Evolutionary conservation across 257 asterid genomes (phyloP), one percentile per base, ranked within the genome.

Genomic region (Solanum dulcamara): DNA sequence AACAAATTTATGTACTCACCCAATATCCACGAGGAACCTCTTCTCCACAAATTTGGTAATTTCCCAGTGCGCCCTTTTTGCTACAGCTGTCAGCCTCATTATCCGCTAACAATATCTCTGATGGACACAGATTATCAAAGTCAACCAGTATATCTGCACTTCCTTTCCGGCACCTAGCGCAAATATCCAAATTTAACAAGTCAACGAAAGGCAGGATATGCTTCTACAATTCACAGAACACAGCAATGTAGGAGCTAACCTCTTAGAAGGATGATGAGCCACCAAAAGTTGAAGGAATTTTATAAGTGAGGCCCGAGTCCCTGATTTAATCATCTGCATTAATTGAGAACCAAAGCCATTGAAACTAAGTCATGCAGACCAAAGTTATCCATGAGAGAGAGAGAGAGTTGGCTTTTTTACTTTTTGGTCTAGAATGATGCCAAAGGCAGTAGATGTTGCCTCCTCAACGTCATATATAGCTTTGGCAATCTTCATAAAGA

Each of bases 21-120:
- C 99, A 97, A 88, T 94, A 94, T 87, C 99, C 98, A 83, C 96
- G 97, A 74, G 99, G 99, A 85, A 95, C 91, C 86, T 93, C 98
- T 87, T 93, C 88, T 72, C 99, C 98, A 84, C 99, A 97, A 86
- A 97, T 97, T 80, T 91, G 90, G 88, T 87, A 92, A 89, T 88
- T 89, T 84, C 87, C 88, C 55, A 89, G 86, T 84, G 83, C 85
- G 14, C 86, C 93, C 64, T 89, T 89, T 86, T 86, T 88, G 30
- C 84, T 88, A 89, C 74, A 89, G 88, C 91, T 86, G 24, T 77
- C 89, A 72, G 83, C 85, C 85, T 87, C 85, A 18, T 79, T 48
- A 72, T 84, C 85, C 72, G 88, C 85, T 50, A 88, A 88, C 89
- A 60, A 68, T 53, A 71, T 68, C 55, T 86, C 81, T 44, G 91